phyloP scores from a whole-genome alignment of 2,329 filamentous ascomycete species.

The Phyllosticta paracitricarpa region DNA sequence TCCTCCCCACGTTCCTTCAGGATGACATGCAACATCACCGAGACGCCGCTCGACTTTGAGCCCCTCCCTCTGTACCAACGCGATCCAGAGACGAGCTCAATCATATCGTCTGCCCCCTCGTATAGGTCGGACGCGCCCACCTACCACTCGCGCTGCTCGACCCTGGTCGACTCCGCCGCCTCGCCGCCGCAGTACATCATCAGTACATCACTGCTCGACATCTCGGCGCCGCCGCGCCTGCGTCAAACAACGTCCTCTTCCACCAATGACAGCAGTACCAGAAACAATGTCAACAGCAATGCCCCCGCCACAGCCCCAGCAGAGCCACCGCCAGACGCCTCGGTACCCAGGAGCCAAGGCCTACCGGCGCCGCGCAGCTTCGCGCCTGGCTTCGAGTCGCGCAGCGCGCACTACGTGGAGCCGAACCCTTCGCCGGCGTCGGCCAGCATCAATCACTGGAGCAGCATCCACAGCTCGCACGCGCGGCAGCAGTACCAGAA shows the following conservation, averaged over 20 bases:
- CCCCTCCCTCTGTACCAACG: conserved; percentile 22
- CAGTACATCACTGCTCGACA: conserved; percentile 7
- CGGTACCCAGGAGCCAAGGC: conserved; percentile 9
- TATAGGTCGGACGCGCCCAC: conserved; percentile 56
- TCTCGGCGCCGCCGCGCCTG: conserved; percentile 1
- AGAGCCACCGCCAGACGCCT: conserved; percentile 9
- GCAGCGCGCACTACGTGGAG: conserved; percentile 12
- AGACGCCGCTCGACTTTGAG: conserved; percentile 18
- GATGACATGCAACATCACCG: conserved; percentile 21
- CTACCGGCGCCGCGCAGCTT: conserved; percentile 16
- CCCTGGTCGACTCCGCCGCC: conserved; percentile 16
- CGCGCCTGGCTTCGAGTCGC: conserved; percentile 19
- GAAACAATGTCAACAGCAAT: not conserved
- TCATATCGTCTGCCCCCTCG: conserved; percentile 58
- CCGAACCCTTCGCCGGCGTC: conserved; percentile 12
- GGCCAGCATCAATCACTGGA: conserved; percentile 45
- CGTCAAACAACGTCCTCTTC: conserved; percentile 9
- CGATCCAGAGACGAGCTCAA: conserved; percentile 58
- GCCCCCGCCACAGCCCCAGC: not conserved
- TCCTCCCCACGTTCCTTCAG: conserved; percentile 1
- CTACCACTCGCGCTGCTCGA: conserved; percentile 44
- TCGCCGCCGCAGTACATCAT: conserved; percentile 1
- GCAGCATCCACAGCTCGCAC: conserved; percentile 43
- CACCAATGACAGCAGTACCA: not conserved
- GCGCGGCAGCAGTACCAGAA: conserved; percentile 50